Evolutionary conservation across 495 filamentous ascomycete genomes (phyloP).

Genomic region (Aspergillus diversus): DNA sequence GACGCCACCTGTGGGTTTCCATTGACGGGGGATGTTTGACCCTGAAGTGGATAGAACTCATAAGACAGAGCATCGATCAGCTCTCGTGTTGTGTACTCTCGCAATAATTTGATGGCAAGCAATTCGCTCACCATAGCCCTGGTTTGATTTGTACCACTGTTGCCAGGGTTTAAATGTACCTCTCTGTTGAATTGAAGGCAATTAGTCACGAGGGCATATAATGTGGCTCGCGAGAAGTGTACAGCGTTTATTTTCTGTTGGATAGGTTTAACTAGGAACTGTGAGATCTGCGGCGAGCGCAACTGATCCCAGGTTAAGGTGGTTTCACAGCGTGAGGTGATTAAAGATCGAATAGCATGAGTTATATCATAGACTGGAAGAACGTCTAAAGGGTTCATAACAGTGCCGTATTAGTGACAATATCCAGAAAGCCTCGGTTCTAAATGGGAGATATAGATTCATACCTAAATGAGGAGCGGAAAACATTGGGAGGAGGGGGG

Average conservation of each 20-base stretch:
- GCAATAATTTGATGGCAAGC: conserved; percentile 85
- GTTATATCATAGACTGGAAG: conserved; percentile 90
- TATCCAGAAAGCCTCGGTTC: neutral
- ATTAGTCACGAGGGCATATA: conserved; percentile 91
- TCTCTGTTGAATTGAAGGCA: conserved; percentile 93
- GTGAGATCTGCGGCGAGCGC: conserved; percentile 89
- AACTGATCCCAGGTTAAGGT: conserved; percentile 95
- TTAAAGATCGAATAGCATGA: conserved; percentile 81
- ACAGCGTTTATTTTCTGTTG: conserved; percentile 78
- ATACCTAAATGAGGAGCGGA: conserved; percentile 78
- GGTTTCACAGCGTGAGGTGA: conserved; percentile 83
- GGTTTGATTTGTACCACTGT: conserved; percentile 78
- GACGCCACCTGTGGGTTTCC: conserved; percentile 31
- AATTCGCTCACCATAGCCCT: conserved; percentile 87
- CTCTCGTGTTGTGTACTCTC: conserved; percentile 85
- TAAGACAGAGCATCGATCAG: conserved; percentile 91
- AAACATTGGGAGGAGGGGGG: conserved; percentile 79
- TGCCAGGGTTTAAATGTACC: conserved; percentile 75
- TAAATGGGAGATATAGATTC: neutral
- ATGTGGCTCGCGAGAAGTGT: conserved; percentile 80
- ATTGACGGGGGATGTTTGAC: conserved; percentile 54
- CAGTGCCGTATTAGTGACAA: neutral
- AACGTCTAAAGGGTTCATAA: conserved; percentile 49
- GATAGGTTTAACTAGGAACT: conserved; percentile 91
- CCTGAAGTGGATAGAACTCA: conserved; percentile 91